Base-by-base conservation (phyloP, 2,329 filamentous ascomycete genomes). In the Pseudogymnoascus sp. region DNA sequence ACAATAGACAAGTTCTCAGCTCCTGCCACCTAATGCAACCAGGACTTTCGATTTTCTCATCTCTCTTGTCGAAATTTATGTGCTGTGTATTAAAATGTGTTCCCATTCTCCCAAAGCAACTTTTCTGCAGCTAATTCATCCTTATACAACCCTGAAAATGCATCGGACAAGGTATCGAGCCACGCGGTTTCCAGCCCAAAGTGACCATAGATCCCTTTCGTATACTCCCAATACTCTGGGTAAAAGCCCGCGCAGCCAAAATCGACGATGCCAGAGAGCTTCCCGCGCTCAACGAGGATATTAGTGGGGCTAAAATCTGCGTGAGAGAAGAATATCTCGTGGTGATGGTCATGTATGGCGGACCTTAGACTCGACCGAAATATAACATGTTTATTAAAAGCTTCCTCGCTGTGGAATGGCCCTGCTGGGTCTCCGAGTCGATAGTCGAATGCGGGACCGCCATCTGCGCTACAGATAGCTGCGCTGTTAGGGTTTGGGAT, bases 171-270 rank as follows among this genome's bases (percentile, higher is more conserved):
- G 7, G 14, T 19, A 41, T 16, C 37, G 1, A 8, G 37, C 37
- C 37, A 41, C 37, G 37, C 14, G 5, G 19, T 25, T 25, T 65
- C 63, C 14, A 41, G 61, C 34, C 63, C 61, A 19, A 54, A 48
- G 21, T 62, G 39, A n/a, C 36, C 39, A 37, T 28, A 63, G 2
- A 65, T 23, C 14, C 28, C 64, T 21, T 65, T 65, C n/a, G 41
- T 63, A 41, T 65, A 65, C 25, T 65, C 64, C 64, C 45, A 65
- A 41, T 63, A 65, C 45, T 63, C 61, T 2, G 60, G 61, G 23
- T 39, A 65, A 25, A 41, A 65, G 6, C 60, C 64, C 4, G 61
- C 64, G 37, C 60, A 65, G 8, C 34, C 45, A 21, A 60, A 65
- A 45, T 65, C 48, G n/a, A 65, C 43, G 34, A 65, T 31, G 8